Conservation (phyloP, 73 alveolate genomes). For the Diophrys sp. region DNA sequence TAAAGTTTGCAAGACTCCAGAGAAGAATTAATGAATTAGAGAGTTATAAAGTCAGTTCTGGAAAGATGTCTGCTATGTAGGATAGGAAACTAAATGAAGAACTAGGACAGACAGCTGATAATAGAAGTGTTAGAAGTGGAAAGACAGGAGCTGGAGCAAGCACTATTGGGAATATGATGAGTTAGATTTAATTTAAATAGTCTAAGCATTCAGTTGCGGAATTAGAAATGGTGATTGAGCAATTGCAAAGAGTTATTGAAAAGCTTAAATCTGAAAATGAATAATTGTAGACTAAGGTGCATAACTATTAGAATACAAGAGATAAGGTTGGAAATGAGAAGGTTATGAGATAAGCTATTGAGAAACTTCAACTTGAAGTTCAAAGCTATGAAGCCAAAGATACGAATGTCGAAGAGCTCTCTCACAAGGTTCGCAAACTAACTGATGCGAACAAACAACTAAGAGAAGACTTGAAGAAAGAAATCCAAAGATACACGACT, state of each 20-base stretch:
- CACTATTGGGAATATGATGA: background rate
- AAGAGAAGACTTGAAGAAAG: slow-evolving; percentile 44
- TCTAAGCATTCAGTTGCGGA: slow-evolving; percentile 18
- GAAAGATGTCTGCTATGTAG: background rate
- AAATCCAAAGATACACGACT: slow-evolving; percentile 12
- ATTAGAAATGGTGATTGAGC: slow-evolving; percentile 31
- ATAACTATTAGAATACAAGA: slow-evolving; percentile 7
- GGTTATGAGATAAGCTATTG: slow-evolving; percentile 42
- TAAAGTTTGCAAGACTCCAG: slow-evolving; percentile 49
- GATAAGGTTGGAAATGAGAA: slow-evolving; percentile 45
- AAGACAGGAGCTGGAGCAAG: background rate
- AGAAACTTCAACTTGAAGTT: slow-evolving; percentile 34
- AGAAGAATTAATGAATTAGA: slow-evolving; percentile 53
- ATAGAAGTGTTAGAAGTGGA: too few relatives aligned
- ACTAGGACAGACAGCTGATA: background rate
- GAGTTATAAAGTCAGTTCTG: slow-evolving; percentile 16
- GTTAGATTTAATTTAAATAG: background rate
- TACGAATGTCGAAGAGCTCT: slow-evolving; percentile 26
- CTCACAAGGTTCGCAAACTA: slow-evolving; percentile 25
- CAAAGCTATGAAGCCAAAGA: slow-evolving; percentile 47
- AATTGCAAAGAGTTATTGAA: slow-evolving; percentile 19
- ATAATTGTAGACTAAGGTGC: slow-evolving; percentile 3
- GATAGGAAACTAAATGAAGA: background rate
- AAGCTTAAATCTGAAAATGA: slow-evolving; percentile 27
- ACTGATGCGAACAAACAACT: slow-evolving; percentile 39